A percentile compares a stretch with the other conserved stretches of the same genome.
Evolutionary conservation across 2,329 filamentous ascomycete genomes (phyloP).

Genomic region (Xylariaceae sp.): DNA sequence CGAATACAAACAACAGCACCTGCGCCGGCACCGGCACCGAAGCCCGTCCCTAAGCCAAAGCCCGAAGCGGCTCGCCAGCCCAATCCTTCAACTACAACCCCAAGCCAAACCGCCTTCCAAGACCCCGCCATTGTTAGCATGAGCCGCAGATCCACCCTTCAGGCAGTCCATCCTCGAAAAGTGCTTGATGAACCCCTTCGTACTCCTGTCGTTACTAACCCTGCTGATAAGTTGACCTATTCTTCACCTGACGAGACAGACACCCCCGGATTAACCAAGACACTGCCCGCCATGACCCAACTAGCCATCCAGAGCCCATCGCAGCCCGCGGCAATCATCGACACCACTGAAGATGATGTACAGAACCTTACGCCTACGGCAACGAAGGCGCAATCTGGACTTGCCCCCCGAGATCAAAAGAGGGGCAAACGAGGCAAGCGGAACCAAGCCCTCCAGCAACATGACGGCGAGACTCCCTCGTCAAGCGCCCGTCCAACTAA

Average conservation of each 20-base stretch:
- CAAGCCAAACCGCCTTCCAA: constrained; percentile 49
- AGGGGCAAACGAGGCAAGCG: constrained; percentile 25
- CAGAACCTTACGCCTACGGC: constrained; percentile 20
- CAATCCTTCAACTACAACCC: constrained; percentile 22
- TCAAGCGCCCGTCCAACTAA: constrained; percentile 23
- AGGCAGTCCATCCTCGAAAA: constrained; percentile 26
- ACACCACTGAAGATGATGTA: constrained; percentile 23
- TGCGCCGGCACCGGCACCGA: background rate
- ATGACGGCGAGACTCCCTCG: constrained; percentile 17
- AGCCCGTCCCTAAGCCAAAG: background rate
- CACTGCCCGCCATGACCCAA: constrained; percentile 10
- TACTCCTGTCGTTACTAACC: constrained; percentile 24
- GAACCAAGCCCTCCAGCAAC: constrained; percentile 15
- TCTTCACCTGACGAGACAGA: constrained; percentile 27
- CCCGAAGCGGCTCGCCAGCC: constrained; percentile 15
- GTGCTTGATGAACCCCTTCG: constrained; percentile 33
- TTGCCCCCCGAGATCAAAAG: constrained; percentile 20
- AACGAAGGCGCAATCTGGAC: constrained; percentile 9
- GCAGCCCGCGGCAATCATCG: constrained; percentile 6
- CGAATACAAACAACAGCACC: constrained; percentile 8
- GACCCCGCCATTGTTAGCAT: constrained; percentile 80
- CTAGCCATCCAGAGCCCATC: constrained; percentile 20
- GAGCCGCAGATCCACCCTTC: constrained; percentile 38
- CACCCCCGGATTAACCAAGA: constrained; percentile 14
- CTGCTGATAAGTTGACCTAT: constrained; percentile 24